Base-by-base conservation (phyloP, 192 early-diverging fungal genomes). In the Chytriomyces confervae region DNA sequence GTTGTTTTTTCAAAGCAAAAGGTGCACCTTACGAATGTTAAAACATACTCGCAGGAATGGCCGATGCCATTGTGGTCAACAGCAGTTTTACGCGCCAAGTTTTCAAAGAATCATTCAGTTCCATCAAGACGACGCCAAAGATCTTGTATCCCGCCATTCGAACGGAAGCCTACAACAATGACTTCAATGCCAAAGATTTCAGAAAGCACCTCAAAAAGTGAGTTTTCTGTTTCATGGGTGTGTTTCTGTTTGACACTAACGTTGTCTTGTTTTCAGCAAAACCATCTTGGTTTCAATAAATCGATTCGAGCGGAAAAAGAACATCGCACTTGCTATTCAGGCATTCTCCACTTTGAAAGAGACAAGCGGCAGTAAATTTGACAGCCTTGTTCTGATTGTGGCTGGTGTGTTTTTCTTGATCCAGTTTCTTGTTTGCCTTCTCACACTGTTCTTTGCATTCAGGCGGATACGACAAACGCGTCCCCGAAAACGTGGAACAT, bases 281-380 rank as follows among this genome's bases (percentile, higher is more conserved):
- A 75, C 57, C 13, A 62, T 75, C 44, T 3, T 95, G 18, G 62
- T 97, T 18, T 98, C 97, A 0, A 92, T 98, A 81, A 98, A 97
- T 79, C 93, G 97, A n/a, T 98, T 97, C 65, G 97, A 98, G 79
- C 89, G 94, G 61, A 97, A 97, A 80, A 98, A 98, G 85, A 88
- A 93, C 85, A 86, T 98, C 23, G 83, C 72, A 0, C 82, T 98
- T 53, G 96, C 94, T 6, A 88, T 98, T 50, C 80, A 89, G 18
- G 86, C 95, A 2, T 93, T 95, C 78, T 88, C 91, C 11, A 76
- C 76, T 5, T 76, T 93, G 44, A 76, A 79, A 29, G 44, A 72
- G 2, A 51, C 80, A 18, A 18, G 60, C 5, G 36, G 60, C 71
- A 69, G 27, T 81, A n/a, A 67, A n/a, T 88, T 86, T 66, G 61